A percentile compares a stretch with the other conserved stretches of the same genome.
Conservation (phyloP, 2,329 filamentous ascomycete genomes). For the Penicillium oxalicum region DNA sequence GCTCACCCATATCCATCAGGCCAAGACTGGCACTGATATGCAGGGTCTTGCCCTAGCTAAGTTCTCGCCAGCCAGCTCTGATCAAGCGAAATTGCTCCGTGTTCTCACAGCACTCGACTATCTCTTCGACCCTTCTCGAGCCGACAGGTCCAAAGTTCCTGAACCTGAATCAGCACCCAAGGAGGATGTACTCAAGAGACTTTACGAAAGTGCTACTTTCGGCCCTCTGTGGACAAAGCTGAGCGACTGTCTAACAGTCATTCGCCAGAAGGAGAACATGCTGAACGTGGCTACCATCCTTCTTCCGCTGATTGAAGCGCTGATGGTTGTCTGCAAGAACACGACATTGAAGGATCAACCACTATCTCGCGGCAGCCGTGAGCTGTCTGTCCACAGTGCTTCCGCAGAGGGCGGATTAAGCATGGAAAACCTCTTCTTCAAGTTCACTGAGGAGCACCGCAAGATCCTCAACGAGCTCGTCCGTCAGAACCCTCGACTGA, state of each 20-base stretch:
- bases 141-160: slow-evolving; percentile 47
- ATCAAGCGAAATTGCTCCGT: slow-evolving; percentile 90
- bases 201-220: slow-evolving; percentile 90
- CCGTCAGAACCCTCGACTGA: slow-evolving; percentile 91
- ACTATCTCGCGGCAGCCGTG: slow-evolving; percentile 50
- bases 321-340: slow-evolving; percentile 99
- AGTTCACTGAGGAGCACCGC: slow-evolving; percentile 93
- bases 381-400: slow-evolving; percentile 68
- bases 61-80: slow-evolving; percentile 91
- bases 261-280: slow-evolving; percentile 89
- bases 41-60: slow-evolving; percentile 90
- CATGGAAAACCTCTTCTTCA: slow-evolving; percentile 91
- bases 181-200: slow-evolving; percentile 74
- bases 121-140: slow-evolving; percentile 75
- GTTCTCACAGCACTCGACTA: slow-evolving; percentile 93
- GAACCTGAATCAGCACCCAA: slow-evolving; percentile 59
- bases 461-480: slow-evolving; percentile 98
- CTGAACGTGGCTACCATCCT: slow-evolving; percentile 95
- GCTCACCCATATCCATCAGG: slow-evolving; percentile 77
- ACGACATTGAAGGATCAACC: slow-evolving; percentile 69
- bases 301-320: slow-evolving; percentile 84
- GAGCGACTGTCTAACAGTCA: slow-evolving; percentile 79
- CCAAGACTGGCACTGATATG: slow-evolving; percentile 84
- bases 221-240: slow-evolving; percentile 86
- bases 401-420: slow-evolving; percentile 62